Percentiles rank a stretch among this genome's conserved stretches.
phyloP scores from a whole-genome alignment of 306 rosid genomes.

The Nissolia schottii region DNA sequence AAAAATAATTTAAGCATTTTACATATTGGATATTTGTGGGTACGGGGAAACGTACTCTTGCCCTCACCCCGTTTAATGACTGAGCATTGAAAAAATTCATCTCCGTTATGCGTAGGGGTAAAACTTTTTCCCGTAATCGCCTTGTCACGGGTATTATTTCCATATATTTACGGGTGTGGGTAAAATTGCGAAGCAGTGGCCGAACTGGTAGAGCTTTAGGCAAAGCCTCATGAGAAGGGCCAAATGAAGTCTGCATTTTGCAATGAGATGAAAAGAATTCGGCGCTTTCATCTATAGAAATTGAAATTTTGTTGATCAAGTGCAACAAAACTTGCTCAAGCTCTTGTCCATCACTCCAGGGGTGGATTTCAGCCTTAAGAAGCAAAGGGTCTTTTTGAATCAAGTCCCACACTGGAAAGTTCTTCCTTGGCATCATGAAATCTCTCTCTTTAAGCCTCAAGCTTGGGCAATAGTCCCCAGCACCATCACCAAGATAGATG shows the following conservation, averaged over 20 bases:
- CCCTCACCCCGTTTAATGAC: too few species aligned
- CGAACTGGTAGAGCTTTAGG: conserved; percentile 45
- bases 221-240: conserved; percentile 31
- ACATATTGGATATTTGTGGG: too few species aligned
- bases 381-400: conserved; percentile 41
- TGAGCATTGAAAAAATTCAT: too few species aligned
- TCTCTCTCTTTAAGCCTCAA: conserved; percentile 45
- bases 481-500: conserved; percentile 64
- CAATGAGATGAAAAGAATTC: conserved; percentile 42
- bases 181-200: too few species aligned
- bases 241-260: conserved; percentile 37
- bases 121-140: too few species aligned
- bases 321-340: conserved; percentile 25
- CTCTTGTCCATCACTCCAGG: conserved; percentile 54
- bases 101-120: too few species aligned
- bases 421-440: conserved; percentile 65
- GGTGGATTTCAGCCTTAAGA: conserved; percentile 54
- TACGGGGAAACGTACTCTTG: too few species aligned
- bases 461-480: conserved; percentile 62
- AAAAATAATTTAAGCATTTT: too few species aligned
- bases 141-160: too few species aligned
- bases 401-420: conserved; percentile 56
- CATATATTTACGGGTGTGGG: too few species aligned
- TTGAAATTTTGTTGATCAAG: conserved; percentile 31
- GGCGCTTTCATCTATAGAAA: conserved; percentile 23